Evolutionary conservation across 1,139 yeast species (phyloP), one percentile per base, ranked within the genome.

Genomic region (Yamadazyma trypodendri): DNA sequence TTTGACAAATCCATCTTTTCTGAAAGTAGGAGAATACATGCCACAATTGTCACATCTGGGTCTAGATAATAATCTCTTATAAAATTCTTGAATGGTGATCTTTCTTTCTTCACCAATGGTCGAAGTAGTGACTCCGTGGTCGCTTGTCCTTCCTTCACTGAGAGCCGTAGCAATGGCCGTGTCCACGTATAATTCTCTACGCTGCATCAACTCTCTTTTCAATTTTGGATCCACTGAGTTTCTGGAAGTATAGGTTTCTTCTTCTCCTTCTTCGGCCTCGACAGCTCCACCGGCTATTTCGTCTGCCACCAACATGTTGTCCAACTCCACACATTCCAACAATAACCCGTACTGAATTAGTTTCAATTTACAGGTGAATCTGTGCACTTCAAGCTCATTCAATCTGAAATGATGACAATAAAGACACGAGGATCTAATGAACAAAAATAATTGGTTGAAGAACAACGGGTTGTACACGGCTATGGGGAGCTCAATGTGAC

Each of bases 391-490:
- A 37, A 75, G 57, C 7, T 75, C 56, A 49, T 74, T 77, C 52
- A 89, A 72, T 56, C 84, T 79, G 70, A 94, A 88, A 45, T 77
- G 81, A 60, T 87, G 95, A 65, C 99, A 94, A 65, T 80, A 90
- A 42, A 92, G 73, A 75, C 99, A 94, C 20, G 92, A 68, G 30
- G 92, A 76, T 60, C 97, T 75, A 55, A 94, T 72, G 53, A 84
- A 81, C 43, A 86, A 75, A 68, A 83, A 92, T 72, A 94, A 72
- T 63, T 92, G 97, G 56, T 81, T 79, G 78, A 94, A 92, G 58
- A 94, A 92, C 54, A 94, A 68, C 13, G 98, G 97, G 58, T 89
- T 92, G 69, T 89, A 94, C 33, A 88, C 95, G 5, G 97, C 96
- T 28, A 88, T 84, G 8, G 98, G 98, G 50, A 94, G 75, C 60